Base-by-base conservation (phyloP, 2,329 filamentous ascomycete species). In the Verticillium isaacii region DNA sequence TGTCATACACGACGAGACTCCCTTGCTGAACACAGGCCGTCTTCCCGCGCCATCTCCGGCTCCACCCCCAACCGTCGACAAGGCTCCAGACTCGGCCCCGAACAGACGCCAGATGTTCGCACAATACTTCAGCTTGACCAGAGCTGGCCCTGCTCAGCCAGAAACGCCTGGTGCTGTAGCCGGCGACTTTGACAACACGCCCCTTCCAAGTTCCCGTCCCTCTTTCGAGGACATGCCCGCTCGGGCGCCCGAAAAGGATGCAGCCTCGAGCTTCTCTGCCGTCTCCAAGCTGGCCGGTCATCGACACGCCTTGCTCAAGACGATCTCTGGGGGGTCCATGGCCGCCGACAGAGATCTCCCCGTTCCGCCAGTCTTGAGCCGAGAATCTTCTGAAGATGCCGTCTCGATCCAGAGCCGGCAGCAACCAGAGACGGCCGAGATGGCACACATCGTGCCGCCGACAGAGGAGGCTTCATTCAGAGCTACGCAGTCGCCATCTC, bases 111-210 rank as follows among this genome's bases (percentile, higher is more conserved):
- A 57, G 5, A 65, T 65, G 64, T 59, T 65, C 15, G 39, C 63
- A 34, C 58, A 56, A 25, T 58, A 63, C 36, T 64, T 65, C 55
- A 55, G 61, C 32, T 54, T 63, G 32, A 61, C 60, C 19, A 65
- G 62, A 37, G n/a, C 15, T 32, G 37, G 14, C 19, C 17, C 15
- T 12, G 11, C 19, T 54, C 11, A 15, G 23, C 52, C 34, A 14
- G 32, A 41, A 9, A 32, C 55, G 12, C 39, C n/a, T 14, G 39
- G 19, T 14, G 32, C 32, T 37, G 5, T 50, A 2, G 19, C 32
- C 11, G 68, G 67, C n/a, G 68, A 69, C 57, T 74, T 77, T 58
- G 71, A 75, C 61, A 63, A 67, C 23, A 74, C 73, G 23, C 73
- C 74, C 19, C 65, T 69, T n/a, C 69, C 71, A 9, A 76, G 73